Evolutionary conservation across 2,329 filamentous ascomycete species (phyloP).

Genomic region (Aspergillus ochraceus): DNA sequence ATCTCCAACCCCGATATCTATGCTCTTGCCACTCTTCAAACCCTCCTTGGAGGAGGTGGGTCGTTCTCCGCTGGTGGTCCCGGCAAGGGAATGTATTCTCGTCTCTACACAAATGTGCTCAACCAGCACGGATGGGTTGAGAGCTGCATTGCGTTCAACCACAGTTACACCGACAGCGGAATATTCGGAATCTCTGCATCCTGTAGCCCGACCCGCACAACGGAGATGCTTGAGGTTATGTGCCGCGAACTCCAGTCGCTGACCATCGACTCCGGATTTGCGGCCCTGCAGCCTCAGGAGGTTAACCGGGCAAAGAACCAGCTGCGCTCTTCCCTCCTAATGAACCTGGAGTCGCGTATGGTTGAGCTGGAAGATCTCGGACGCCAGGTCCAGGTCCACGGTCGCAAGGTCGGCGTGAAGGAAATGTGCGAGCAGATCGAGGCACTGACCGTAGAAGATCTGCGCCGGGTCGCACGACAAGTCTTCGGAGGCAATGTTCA

Average conservation of each 20-base stretch:
- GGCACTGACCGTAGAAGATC: slow-evolving; percentile 72
- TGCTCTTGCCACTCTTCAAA: slow-evolving; percentile 91
- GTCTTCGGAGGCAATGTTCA: slow-evolving; percentile 75
- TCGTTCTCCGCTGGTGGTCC: slow-evolving; percentile 96
- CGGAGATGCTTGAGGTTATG: slow-evolving; percentile 90
- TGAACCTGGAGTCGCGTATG: slow-evolving; percentile 98
- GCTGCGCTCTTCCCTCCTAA: slow-evolving; percentile 81
- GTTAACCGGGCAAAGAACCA: slow-evolving; percentile 97
- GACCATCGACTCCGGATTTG: slow-evolving; percentile 72
- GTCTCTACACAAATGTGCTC: slow-evolving; percentile 94
- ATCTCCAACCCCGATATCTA: slow-evolving; percentile 93
- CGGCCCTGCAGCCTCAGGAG: slow-evolving; percentile 70
- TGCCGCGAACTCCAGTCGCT: slow-evolving; percentile 83
- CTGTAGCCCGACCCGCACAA: slow-evolving; percentile 75
- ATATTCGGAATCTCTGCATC: slow-evolving; percentile 91
- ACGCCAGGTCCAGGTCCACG: slow-evolving; percentile 94
- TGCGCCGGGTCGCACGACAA: slow-evolving; percentile 75
- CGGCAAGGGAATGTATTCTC: slow-evolving; percentile 98
- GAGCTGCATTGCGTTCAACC: slow-evolving; percentile 93
- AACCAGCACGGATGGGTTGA: slow-evolving; percentile 99
- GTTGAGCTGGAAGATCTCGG: slow-evolving; percentile 96
- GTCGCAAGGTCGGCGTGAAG: slow-evolving; percentile 81
- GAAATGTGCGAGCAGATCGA: slow-evolving; percentile 94
- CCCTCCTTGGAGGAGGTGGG: slow-evolving; percentile 89
- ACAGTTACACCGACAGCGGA: slow-evolving; percentile 93